Base-by-base conservation (phyloP, 225 moss, liverwort and hornwort species). In the Thuidium tamariscinum region DNA sequence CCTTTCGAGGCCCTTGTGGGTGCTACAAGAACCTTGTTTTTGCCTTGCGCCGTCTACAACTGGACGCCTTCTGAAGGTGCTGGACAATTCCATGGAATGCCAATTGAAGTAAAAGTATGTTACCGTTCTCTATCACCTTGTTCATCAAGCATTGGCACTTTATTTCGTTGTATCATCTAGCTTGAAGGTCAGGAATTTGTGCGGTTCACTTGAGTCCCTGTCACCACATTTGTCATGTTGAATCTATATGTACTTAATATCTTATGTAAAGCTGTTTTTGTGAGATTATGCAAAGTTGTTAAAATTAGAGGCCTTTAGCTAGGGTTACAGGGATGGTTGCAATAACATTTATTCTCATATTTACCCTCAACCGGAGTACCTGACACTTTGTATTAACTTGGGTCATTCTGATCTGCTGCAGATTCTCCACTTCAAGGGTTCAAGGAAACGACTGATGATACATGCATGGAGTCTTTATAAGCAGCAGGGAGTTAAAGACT, bases 21-120 rank as follows among this genome's bases (percentile, higher is more conserved):
- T 62, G 13, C 54, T 48, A 83, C 89, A 32, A 88, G 80, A 78
- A 85, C 61, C 51, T 88, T 94, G 68, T 90, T 92, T 81, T 74
- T 94, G 82, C 94, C 94, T 62, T 92, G 94, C 51, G 68, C 90
- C 60, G 64, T 89, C 16, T 94, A 91, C 82, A 94, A 92, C 42
- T 94, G 94, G 92, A 92, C 94, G 15, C 94, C 94, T 78, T 86
- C 94, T 29, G 92, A 92, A 91, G 94, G 94, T 80, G 92, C 94
- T 41, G 94, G 94, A 51, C 94, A 94, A 87, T 94, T 94, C 19
- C 87, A 88, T 51, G 92, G 94, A 83, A 94, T 94, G 94, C 92
- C 92, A 26, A 79, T 68, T 36, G 76, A 92, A 73, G 91, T 91
- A 19, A 90, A 94, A 72, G 92, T 92, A 81, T 5, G 78, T 34